These are phyloP conservation scores for Phytopythium vexans DNA, from an alignment of 352 stramenopile species.

Conservation along the genomic window DNA sequence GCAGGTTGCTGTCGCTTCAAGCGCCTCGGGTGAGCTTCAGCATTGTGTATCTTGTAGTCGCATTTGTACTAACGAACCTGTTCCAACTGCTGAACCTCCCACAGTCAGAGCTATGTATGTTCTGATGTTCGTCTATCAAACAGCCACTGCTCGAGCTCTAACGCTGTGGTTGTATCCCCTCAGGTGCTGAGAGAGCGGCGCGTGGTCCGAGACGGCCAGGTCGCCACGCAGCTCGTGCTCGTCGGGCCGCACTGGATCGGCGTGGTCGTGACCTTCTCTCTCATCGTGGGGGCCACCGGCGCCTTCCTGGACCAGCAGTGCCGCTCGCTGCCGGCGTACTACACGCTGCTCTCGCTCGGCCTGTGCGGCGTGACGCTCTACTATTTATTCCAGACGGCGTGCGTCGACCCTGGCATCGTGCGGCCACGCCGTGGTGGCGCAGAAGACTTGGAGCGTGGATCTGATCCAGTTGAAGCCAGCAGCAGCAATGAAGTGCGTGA, in stretches of 20 bases:
- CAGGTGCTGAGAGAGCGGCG: slow-evolving; percentile 52
- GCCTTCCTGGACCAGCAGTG: slow-evolving; percentile 69
- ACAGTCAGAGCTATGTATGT: slow-evolving; percentile 16
- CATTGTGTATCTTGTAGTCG: not conserved
- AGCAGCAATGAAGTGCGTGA: not conserved
- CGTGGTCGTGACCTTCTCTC: slow-evolving; percentile 57
- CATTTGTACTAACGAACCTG: not conserved
- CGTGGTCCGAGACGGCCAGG: slow-evolving; percentile 18
- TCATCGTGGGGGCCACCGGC: slow-evolving; percentile 55
- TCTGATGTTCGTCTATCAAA: no score
- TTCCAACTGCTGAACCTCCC: not conserved
- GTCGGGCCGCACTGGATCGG: slow-evolving; percentile 82
- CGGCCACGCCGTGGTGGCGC: slow-evolving; percentile 2
- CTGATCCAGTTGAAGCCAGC: not conserved
- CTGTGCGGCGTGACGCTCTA: slow-evolving; percentile 60
- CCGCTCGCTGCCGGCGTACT: slow-evolving; percentile 40
- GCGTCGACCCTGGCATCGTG: slow-evolving; percentile 72
- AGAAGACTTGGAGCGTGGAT: slow-evolving; percentile 17
- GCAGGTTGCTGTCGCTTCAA: slow-evolving; percentile 48
- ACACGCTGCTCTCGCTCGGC: slow-evolving; percentile 50
- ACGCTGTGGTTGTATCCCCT: not conserved
- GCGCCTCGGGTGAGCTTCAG: slow-evolving; percentile 35
- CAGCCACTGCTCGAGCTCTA: not conserved
- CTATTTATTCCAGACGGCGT: slow-evolving; percentile 73
- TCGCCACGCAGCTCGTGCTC: slow-evolving; percentile 35